Base-by-base conservation (phyloP, 2,329 filamentous ascomycete genomes). In the Penicillium sp. region DNA sequence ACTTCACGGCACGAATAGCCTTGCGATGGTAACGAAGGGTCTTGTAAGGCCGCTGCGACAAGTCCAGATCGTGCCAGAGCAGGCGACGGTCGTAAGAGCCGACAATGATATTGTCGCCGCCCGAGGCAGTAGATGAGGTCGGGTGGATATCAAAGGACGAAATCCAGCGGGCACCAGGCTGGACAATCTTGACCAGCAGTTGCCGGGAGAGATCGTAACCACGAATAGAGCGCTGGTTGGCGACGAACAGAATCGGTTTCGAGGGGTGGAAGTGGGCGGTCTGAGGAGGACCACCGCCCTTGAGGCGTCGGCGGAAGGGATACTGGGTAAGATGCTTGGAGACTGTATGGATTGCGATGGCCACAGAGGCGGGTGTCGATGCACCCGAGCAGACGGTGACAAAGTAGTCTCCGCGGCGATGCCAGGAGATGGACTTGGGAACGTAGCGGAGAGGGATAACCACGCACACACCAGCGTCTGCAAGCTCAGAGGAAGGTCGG, bases 51-150 rank as follows among this genome's bases (percentile, higher is more conserved):
- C 91, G 87, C 63, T 85, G 88, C 0, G 91, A 95, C 37, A 99
- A 86, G 67, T 99, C 95, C 55, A 98, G 84, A 78, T 99, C 95
- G 79, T 98, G 95, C 95, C 95, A 99, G 35, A 99, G 83, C 2
- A 99, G 83, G 49, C 94, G 88, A 65, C 93, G 88, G 78, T 99
- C 95, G 78, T 98, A 99, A 0, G 92, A 95, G 46, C 93, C 92
- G 11, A 97, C 91, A 59, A 98, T 91, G 56, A 99, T 78, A 73
- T 99, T 97, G 78, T 96, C 93, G 47, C 95, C 95, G 18, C 90
- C 90, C 1, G 93, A 87, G 73, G 97, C 94, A 46, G 96, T 85
- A 67, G 96, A 92, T 62, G 98, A 93, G n/a, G 77, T 79, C 0
- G 93, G 89, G 76, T 99, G 96, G 46, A 99, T 86, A 69, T 96